Base-by-base conservation (phyloP, 768 basidiomycete genomes). In the Cystofilobasidium macerans region DNA sequence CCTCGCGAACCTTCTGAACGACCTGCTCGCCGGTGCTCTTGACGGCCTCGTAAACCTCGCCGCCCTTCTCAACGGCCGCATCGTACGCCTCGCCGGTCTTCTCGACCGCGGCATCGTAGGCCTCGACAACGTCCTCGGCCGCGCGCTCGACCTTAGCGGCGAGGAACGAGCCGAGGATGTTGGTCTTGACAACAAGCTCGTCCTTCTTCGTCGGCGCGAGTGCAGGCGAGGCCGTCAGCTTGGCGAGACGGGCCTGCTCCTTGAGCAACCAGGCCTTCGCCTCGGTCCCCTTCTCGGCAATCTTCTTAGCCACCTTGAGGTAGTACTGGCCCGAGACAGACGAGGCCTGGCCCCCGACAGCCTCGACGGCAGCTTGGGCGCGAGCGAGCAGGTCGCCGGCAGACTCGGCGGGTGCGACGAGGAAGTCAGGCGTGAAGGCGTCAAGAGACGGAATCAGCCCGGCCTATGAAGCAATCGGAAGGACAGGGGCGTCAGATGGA, bases 101-200 rank as follows among this genome's bases (percentile, higher is more conserved):
- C 24, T 72, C 71, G 47, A 76, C 72, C 71, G 97, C 82, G 78
- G 97, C 97, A 61, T 83, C 81, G 79, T 67, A 56, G 7, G 60
- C 65, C n/a, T 38, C 60, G 42, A 61, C 60, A 32, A 28, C 32
- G 16, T 28, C 58, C 35, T 62, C 65, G 65, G 47, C 61, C 1
- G 62, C 62, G 47, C 71, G 73, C 71, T 74, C 71, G 18, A 58
- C 64, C 61, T 78, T 70, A 12, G 62, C 73, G 33, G 63, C 42
- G 28, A 72, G 70, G 68, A 76, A 76, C 12, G 73, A 66, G 26
- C 71, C 71, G 43, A 77, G 73, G 71, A 98, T 83, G 79, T 98
- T 98, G 62, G 83, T 81, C 79, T 94, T 97, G 75, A 88, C 82
- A 77, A 89, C 87, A 73, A 97, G 85, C 78, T 97, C 91, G 74